Evolutionary conservation across 1,284 basidiomycete genomes (phyloP), one percentile per base, ranked within the genome.

Genomic region (Vanrija sp.): DNA sequence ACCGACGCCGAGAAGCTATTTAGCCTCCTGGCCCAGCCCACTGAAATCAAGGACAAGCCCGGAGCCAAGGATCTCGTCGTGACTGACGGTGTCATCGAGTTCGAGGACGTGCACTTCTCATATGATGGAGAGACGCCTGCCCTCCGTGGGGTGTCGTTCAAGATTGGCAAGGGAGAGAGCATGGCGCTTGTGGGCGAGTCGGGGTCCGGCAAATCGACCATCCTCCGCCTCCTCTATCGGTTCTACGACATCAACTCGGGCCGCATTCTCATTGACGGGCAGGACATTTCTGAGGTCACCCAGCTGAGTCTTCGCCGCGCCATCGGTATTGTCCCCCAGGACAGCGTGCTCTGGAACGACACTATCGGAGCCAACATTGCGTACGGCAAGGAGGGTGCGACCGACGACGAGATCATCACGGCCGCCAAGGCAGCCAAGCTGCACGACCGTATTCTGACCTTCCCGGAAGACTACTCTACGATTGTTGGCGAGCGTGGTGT

Each of bases 281-380:
- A 98, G 75, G 86, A 93, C 66, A 85, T 98, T 57, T 80, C 83
- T 38, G 78, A 85, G 3, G 80, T 96, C 6, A 85, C 88, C 62
- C 77, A 96, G 51, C 80, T 83, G 38, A 88, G 85, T 48, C 79
- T 98, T 0, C 82, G 95, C n/a, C 78, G 78, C 29, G 81, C 83
- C 2, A 88, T 98, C 47, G 96, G 95, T 2, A 91, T 98, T 18
- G 96, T 98, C 1, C 96, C 95, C 0, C 95, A 98, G 73, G 96
- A 98, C 69, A 97, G 92, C 16, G 92, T 96, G 1, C 80, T 98
- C 8, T 98, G 98, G 83, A 94, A 98, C 75, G 88, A 89, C 29
- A 86, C 96, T 65, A 88, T 98, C 51, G 82, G 94, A 79, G 90
- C 96, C 69, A 98, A 98, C 69, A 85, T 98, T 44, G 82, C 91